Base-by-base conservation (phyloP, 768 basidiomycete species). In the Clavulina sp. region DNA sequence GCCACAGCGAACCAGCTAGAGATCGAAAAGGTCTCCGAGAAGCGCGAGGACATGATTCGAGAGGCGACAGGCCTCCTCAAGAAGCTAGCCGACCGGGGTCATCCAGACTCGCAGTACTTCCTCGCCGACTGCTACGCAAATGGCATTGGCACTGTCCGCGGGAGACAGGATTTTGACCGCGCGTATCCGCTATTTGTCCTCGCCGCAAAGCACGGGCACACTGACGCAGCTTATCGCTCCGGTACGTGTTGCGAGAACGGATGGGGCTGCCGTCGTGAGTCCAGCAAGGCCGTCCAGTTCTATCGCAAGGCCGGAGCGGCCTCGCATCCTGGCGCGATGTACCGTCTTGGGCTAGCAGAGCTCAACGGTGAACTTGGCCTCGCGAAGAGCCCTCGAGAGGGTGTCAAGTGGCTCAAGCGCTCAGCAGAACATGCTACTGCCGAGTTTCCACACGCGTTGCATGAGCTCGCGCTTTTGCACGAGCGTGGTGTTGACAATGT, bases 201-300 rank as follows among this genome's bases (percentile, higher is more conserved):
- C 33, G 88, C 93, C 1, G 87, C 93, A 32, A 99, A 99, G 66
- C 95, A 97, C 60, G 85, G 88, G 16, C 93, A 97, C 63, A 82
- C 89, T 2, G 92, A 96, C 60, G 92, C 89, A 16, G 78, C 87
- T 3, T 99, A 91, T 66, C 84, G 93, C 29, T 84, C 92, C 0
- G 95, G 91, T 30, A 92, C 92, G 2, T 99, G 95, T 63, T 95
- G 88, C 66, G 95, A 99, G 73, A 92, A 96, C 60, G 95, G 92
- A 28, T 97, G 93, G 95, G 95, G 95, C 4, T 93, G 89, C 63
- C 72, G 93, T 48, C 75, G 89, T 13, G 95, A 97, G 65, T 81
- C 78, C 18, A 80, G 81, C 41, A 96, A 96, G 61, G 89, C 93
- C 0, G 66, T 96, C 32, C 80, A 84, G 52, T 95, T 91, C 69